Evolutionary conservation across 2,329 filamentous ascomycete species (phyloP).

Genomic region (Talaromyces sp.): DNA sequence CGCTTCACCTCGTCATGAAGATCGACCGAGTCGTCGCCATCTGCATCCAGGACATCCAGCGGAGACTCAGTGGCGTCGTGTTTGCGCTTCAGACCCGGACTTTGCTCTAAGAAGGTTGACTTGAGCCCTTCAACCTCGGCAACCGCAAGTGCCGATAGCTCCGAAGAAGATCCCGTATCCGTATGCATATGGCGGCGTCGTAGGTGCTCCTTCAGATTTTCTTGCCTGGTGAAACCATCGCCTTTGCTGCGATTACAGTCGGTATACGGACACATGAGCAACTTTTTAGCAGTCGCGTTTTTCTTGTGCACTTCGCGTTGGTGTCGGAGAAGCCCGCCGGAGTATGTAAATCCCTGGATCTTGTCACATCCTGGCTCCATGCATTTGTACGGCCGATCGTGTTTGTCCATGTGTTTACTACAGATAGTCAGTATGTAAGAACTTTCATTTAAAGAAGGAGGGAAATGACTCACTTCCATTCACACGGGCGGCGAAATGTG

Average conservation of each 20-base stretch:
- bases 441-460: conserved; percentile 18
- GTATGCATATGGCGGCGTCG: conserved; percentile 72
- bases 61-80: conserved; percentile 6
- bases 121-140: conserved; percentile 25
- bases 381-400: conserved; percentile 89
- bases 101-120: conserved; percentile 22
- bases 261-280: conserved; percentile 74
- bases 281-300: conserved; percentile 81
- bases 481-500: conserved; percentile 75
- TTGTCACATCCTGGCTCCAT: conserved; percentile 78
- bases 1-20: conserved; percentile 62
- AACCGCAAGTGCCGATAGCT: conserved; percentile 24
- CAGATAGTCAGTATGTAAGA: conserved; percentile 1
- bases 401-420: conserved; percentile 98
- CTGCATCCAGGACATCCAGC: conserved; percentile 26
- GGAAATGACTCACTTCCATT: conserved; percentile 72
- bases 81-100: conserved; percentile 28
- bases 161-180: conserved; percentile 26
- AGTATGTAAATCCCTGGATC: conserved; percentile 90
- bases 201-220: conserved; percentile 90
- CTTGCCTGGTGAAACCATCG: conserved; percentile 84
- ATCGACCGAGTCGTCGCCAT: conserved; percentile 36
- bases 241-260: conserved; percentile 87
- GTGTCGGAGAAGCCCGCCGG: conserved; percentile 80
- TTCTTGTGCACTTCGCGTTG: conserved; percentile 91